Evolutionary conservation across 805 yeast species (phyloP).

Genomic region (Yarrowia keelungensis): DNA sequence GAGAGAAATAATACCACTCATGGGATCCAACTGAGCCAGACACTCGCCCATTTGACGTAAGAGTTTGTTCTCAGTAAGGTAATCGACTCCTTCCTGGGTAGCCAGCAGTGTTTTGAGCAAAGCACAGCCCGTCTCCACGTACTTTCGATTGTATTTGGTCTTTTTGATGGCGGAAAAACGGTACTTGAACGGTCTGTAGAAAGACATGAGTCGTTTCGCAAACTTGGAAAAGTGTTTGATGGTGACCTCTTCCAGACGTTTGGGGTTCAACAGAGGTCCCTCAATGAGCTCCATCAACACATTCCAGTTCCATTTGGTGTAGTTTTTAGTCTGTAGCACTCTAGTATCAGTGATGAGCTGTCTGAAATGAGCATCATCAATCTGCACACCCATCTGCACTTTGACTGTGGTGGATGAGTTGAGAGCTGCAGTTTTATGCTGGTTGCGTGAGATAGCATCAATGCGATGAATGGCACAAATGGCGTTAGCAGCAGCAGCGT

Average conservation of each 20-base stretch:
- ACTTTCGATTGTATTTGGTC: conserved; percentile 60
- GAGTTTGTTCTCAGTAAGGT: conserved; percentile 73
- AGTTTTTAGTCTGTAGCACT: conserved; percentile 80
- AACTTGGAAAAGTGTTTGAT: conserved; percentile 76
- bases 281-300: conserved; percentile 71
- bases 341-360: conserved; percentile 69
- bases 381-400: conserved; percentile 48
- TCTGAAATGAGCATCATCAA: conserved; percentile 74
- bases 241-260: conserved; percentile 72
- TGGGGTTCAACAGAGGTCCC: conserved; percentile 81
- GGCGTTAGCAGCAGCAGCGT: conserved; percentile 25
- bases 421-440: conserved; percentile 42
- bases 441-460: conserved; percentile 42
- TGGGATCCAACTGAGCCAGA: conserved; percentile 82
- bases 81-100: conserved; percentile 69
- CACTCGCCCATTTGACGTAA: conserved; percentile 90
- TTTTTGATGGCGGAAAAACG: conserved; percentile 67
- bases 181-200: conserved; percentile 89
- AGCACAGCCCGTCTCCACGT: conserved; percentile 75
- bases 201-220: conserved; percentile 80
- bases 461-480: conserved; percentile 35
- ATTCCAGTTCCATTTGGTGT: conserved; percentile 87
- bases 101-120: conserved; percentile 70
- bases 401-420: conserved; percentile 33
- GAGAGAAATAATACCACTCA: conserved; percentile 71